These are phyloP conservation scores for Globisporangium canariense DNA, from an alignment of 352 stramenopile genomes.

Conservation along the genomic window DNA sequence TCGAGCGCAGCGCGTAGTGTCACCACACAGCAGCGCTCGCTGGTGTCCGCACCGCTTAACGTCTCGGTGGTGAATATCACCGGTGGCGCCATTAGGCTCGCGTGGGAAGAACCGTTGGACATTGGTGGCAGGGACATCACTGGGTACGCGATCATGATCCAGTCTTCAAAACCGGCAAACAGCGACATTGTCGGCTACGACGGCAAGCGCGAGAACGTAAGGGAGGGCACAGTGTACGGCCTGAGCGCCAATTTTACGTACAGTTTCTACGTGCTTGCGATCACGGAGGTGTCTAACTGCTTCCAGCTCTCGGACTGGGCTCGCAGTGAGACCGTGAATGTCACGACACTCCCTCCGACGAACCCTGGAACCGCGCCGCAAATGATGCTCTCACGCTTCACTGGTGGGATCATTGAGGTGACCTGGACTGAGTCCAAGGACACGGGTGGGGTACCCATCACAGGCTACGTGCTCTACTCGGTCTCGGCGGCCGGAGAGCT, in stretches of 20 bases:
- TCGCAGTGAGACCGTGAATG: constrained; percentile 18
- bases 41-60: constrained; percentile 36
- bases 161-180: neutral
- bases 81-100: constrained; percentile 37
- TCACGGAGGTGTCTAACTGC: constrained; percentile 36
- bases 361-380: constrained; percentile 22
- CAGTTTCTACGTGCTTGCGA: constrained; percentile 30
- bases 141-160: constrained; percentile 44
- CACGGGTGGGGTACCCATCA: constrained; percentile 30
- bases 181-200: constrained; percentile 41
- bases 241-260: constrained; percentile 28
- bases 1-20: constrained; percentile 22
- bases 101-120: constrained; percentile 56
- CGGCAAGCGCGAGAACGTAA: constrained; percentile 21
- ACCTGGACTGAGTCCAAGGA: constrained; percentile 29
- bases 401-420: constrained; percentile 39
- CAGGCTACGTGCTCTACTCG: constrained; percentile 27
- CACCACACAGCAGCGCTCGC: constrained; percentile 37
- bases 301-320: constrained; percentile 15
- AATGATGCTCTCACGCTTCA: constrained; percentile 23
- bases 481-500: constrained; percentile 13
- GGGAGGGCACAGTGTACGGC: constrained; percentile 27
- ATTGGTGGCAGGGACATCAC: constrained; percentile 41
- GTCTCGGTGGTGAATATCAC: constrained; percentile 26
- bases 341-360: constrained; percentile 20